phyloP scores from a whole-genome alignment of 495 filamentous ascomycete species.

The Penicillium antarcticum region DNA sequence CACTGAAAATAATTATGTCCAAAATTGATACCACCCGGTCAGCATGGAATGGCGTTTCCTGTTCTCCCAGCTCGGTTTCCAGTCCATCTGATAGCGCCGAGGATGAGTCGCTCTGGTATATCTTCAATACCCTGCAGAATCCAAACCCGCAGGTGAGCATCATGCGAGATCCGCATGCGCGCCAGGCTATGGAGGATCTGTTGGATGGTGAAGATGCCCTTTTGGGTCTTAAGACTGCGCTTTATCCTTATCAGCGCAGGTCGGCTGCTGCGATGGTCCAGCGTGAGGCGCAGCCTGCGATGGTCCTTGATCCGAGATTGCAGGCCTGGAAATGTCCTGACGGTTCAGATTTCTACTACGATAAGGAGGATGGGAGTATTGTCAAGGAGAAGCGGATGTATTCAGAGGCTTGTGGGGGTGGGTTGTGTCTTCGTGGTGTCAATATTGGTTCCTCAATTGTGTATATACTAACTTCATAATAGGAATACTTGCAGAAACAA shows the following conservation, averaged over 20 bases:
- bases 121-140: constrained; percentile 82
- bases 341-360: constrained; percentile 67
- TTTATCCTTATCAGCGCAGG: constrained; percentile 78
- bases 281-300: constrained; percentile 63
- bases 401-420: constrained; percentile 71
- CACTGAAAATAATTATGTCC: constrained; percentile 50
- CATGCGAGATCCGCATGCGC: constrained; percentile 54
- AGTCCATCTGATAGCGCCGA: constrained; percentile 24
- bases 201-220: constrained; percentile 44
- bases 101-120: constrained; percentile 67
- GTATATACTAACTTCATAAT: background rate
- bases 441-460: background rate
- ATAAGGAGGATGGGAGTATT: constrained; percentile 58
- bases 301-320: constrained; percentile 72
- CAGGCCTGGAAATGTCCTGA: constrained; percentile 52
- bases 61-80: background rate
- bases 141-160: constrained; percentile 56
- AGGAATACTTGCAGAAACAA: constrained; percentile 54
- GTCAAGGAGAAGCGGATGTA: constrained; percentile 64
- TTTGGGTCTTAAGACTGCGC: constrained; percentile 59
- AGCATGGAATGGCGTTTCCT: constrained; percentile 53
- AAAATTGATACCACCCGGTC: constrained; percentile 52
- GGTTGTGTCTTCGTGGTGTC: constrained; percentile 1
- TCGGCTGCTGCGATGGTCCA: constrained; percentile 86
- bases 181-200: constrained; percentile 60